Conservation (phyloP, 2,329 filamentous ascomycete species). For the Zalaria obscura region DNA sequence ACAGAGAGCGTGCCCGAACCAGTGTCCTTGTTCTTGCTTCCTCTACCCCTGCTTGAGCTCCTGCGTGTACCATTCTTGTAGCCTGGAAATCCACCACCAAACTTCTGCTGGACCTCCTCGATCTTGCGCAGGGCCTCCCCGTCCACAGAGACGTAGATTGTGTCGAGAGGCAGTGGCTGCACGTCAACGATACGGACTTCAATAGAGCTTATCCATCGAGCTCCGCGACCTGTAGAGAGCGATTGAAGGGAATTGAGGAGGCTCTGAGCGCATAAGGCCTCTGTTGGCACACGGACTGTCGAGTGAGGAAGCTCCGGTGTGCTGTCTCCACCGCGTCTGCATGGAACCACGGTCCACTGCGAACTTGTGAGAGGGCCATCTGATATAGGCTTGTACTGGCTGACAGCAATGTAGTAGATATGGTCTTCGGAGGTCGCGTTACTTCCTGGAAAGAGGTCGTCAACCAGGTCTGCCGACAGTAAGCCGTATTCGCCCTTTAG, state of each 20-base stretch:
- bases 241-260: conserved; percentile 25
- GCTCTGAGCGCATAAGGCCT: conserved; percentile 55
- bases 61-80: conserved; percentile 13
- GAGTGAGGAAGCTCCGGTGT: conserved; percentile 47
- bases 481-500: conserved; percentile 75
- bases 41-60: conserved; percentile 9
- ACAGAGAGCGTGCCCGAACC: background rate
- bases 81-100: conserved; percentile 48
- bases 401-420: conserved; percentile 48
- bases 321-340: conserved; percentile 37
- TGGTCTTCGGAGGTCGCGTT: conserved; percentile 1
- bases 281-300: conserved; percentile 65
- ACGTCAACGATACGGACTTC: conserved; percentile 77
- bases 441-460: conserved; percentile 54
- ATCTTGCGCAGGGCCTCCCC: conserved; percentile 64
- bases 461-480: conserved; percentile 73
- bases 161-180: conserved; percentile 64
- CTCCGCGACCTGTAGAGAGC: conserved; percentile 18
- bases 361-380: conserved; percentile 40
- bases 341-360: conserved; percentile 81
- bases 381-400: conserved; percentile 53
- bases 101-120: conserved; percentile 71
- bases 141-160: conserved; percentile 76
- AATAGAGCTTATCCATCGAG: conserved; percentile 64
- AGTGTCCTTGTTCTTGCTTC: background rate